Conservation (phyloP, 805 yeast genomes). For the Wickerhamomyces hampshirensis region DNA sequence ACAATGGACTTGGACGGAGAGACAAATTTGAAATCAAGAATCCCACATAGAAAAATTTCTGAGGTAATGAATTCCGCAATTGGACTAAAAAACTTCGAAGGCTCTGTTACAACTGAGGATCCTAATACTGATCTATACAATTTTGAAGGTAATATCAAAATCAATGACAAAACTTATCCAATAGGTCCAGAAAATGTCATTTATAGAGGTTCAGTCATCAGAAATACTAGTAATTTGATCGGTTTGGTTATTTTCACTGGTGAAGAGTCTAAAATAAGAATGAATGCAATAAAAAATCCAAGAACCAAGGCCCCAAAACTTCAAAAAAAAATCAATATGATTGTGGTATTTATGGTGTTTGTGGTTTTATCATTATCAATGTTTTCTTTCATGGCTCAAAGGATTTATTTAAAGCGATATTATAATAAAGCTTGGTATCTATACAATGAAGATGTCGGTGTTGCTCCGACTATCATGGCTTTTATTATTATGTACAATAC, state of each 20-base stretch:
- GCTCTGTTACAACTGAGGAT: constrained; percentile 70
- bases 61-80: constrained; percentile 44
- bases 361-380: constrained; percentile 72
- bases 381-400: constrained; percentile 78
- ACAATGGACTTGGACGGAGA: constrained; percentile 99
- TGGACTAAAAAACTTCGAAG: constrained; percentile 45
- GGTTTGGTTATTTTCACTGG: constrained; percentile 93
- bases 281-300: constrained; percentile 89
- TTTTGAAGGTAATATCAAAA: constrained; percentile 70
- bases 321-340: constrained; percentile 75
- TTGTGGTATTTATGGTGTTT: constrained; percentile 82
- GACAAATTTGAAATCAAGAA: constrained; percentile 77
- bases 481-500: constrained; percentile 97
- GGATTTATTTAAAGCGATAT: constrained; percentile 39
- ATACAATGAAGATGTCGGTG: constrained; percentile 66
- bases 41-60: constrained; percentile 61
- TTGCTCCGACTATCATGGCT: constrained; percentile 89
- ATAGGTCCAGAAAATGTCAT: constrained; percentile 78
- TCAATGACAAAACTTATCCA: constrained; percentile 42
- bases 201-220: constrained; percentile 83
- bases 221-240: constrained; percentile 71
- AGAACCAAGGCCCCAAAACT: constrained; percentile 91
- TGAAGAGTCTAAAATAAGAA: constrained; percentile 90
- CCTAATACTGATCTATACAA: constrained; percentile 90
- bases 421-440: constrained; percentile 68